Evolutionary conservation across 1,284 basidiomycete genomes (phyloP).

Genomic region (Rhodotorula sp.): DNA sequence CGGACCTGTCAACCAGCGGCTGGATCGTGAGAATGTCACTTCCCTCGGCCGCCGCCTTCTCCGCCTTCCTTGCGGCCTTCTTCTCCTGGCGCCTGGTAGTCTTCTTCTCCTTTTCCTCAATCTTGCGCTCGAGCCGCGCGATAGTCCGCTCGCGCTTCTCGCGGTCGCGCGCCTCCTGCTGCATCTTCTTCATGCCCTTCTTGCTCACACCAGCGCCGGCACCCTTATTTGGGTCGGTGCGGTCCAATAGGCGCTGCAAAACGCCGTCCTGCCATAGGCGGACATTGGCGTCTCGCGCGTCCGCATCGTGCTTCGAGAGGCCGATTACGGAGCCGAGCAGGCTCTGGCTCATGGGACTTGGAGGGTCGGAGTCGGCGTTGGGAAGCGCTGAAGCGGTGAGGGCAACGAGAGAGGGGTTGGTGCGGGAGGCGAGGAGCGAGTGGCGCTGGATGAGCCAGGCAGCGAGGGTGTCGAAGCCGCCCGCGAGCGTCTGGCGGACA

Average conservation of each 20-base stretch:
- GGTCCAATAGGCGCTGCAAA: conserved; percentile 23
- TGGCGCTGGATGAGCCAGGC: conserved; percentile 60
- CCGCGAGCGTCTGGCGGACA: conserved; percentile 78
- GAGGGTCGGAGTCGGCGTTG: conserved; percentile 28
- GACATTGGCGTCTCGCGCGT: conserved; percentile 11
- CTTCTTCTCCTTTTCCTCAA: conserved; percentile 24
- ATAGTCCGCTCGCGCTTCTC: conserved; percentile 20
- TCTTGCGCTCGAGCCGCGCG: conserved; percentile 22
- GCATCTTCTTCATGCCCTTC: conserved; percentile 20
- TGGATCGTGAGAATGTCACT: background rate
- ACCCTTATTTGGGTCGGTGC: background rate
- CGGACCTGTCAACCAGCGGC: background rate
- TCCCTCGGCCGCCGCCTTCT: background rate
- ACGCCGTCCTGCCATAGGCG: conserved; percentile 19
- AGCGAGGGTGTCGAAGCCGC: conserved; percentile 80
- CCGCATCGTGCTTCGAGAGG: conserved; percentile 22
- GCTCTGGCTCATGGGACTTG: conserved; percentile 18
- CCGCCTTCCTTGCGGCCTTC: conserved; percentile 1
- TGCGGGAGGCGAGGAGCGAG: conserved; percentile 26
- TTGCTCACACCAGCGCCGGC: conserved; percentile 6
- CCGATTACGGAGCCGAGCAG: conserved; percentile 38
- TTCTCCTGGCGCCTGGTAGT: conserved; percentile 4
- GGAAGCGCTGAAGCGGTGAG: background rate
- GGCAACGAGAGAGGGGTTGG: conserved; percentile 16
- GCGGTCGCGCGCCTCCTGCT: conserved; percentile 21